Evolutionary conservation across 78 protist genomes (phyloP).

Genomic region (Cavenderia fasciculata): DNA sequence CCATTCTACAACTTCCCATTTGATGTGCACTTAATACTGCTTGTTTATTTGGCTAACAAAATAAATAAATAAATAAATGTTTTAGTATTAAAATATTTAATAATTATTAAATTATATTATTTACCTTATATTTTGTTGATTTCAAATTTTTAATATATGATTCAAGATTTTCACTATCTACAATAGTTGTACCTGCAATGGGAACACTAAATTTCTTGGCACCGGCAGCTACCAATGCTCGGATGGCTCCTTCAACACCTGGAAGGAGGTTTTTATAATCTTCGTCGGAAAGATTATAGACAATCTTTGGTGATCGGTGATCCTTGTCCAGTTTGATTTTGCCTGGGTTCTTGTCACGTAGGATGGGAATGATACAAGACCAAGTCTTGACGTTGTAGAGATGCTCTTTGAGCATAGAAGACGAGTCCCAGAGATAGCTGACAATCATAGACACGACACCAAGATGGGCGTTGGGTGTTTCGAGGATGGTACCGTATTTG

Average conservation of each 20-base stretch:
- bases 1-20: conserved; percentile 84
- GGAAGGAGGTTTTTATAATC: conserved; percentile 34
- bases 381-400: neutral
- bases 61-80: neutral
- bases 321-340: conserved; percentile 52
- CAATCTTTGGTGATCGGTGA: conserved; percentile 31
- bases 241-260: neutral
- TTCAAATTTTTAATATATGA: neutral
- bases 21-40: conserved; percentile 74
- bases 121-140: conserved; percentile 6
- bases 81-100: neutral
- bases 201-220: conserved; percentile 20
- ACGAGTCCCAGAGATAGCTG: conserved; percentile 7
- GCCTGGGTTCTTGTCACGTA: conserved; percentile 65
- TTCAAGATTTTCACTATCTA: conserved; percentile 2
- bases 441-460: neutral
- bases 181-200: conserved; percentile 1
- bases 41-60: neutral
- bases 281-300: conserved; percentile 12
- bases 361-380: conserved; percentile 27
- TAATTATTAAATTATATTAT: neutral
- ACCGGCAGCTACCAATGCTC: conserved; percentile 24
- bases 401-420: neutral
- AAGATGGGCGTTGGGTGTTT: conserved; percentile 50
- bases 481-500: conserved; percentile 7